These are phyloP conservation scores for Termitomyces sp. DNA, from an alignment of 768 basidiomycete species.

Conservation along the genomic window DNA sequence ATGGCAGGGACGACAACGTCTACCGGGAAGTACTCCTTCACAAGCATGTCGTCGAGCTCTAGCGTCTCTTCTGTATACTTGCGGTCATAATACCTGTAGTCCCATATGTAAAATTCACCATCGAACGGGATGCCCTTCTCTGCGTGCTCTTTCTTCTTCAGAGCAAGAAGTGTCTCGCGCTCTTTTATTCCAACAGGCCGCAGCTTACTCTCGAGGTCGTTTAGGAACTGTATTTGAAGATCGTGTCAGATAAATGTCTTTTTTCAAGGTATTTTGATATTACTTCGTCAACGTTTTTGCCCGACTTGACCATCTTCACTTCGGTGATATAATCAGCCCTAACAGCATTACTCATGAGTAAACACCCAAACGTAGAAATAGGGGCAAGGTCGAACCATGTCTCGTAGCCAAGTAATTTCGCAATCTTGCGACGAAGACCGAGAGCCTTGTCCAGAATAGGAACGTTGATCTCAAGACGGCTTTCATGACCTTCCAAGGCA, in stretches of 20 bases:
- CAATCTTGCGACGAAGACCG: constrained; percentile 64
- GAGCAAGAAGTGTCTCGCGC: constrained; percentile 53
- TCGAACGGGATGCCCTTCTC: constrained; percentile 58
- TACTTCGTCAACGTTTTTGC: constrained; percentile 53
- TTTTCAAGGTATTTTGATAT: not conserved
- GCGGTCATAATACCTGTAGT: constrained; percentile 72
- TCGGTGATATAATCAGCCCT: constrained; percentile 82
- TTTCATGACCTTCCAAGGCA: constrained; percentile 66
- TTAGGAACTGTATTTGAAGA: constrained; percentile 51
- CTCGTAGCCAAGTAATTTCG: constrained; percentile 61
- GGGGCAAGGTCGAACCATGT: constrained; percentile 42
- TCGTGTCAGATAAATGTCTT: constrained; percentile 3
- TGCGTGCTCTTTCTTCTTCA: constrained; percentile 73
- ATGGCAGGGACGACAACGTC: constrained; percentile 78
- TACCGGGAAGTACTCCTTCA: constrained; percentile 91
- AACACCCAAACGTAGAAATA: not conserved
- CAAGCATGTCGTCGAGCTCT: constrained; percentile 65
- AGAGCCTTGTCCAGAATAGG: constrained; percentile 65
- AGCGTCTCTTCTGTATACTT: constrained; percentile 63
- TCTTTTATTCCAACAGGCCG: constrained; percentile 69
- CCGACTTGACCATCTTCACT: constrained; percentile 79
- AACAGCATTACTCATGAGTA: not conserved
- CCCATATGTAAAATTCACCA: constrained; percentile 77
- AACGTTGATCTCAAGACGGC: constrained; percentile 62
- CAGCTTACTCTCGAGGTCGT: constrained; percentile 69